Evolutionary conservation across 148 eudicot species (phyloP).

Genomic region (Chenopodium suecicum): DNA sequence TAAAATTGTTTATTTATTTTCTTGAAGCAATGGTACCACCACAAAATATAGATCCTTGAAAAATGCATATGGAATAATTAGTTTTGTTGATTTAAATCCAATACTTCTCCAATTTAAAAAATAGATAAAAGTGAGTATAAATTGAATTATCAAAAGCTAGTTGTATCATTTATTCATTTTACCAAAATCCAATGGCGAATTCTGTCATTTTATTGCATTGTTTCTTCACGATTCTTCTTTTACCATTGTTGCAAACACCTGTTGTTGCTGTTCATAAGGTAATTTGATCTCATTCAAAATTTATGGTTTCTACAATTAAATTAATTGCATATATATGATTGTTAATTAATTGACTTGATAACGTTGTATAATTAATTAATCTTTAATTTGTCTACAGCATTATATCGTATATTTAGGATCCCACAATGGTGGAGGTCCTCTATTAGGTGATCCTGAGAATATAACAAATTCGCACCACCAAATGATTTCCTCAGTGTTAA

Average conservation of each 20-base stretch:
- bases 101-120: no score
- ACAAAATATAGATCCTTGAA: no score
- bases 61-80: no score
- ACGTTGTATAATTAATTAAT: neutral
- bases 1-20: no score
- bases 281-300: neutral
- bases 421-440: neutral
- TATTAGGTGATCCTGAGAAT: neutral
- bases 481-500: neutral
- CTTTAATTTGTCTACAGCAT: neutral
- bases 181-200: neutral
- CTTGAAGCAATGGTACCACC: no score
- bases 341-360: neutral
- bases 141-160: no score
- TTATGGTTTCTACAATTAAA: no score
- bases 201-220: neutral
- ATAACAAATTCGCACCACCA: slow-evolving; percentile 4
- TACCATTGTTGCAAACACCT: neutral
- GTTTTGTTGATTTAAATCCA: no score
- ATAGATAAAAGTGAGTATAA: no score
- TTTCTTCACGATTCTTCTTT: neutral
- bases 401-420: slow-evolving; percentile 13
- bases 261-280: neutral
- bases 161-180: no score
- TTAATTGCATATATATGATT: neutral